phyloP scores from a whole-genome alignment of 495 filamentous ascomycete species.

The Staphylotrichum longicolle region DNA sequence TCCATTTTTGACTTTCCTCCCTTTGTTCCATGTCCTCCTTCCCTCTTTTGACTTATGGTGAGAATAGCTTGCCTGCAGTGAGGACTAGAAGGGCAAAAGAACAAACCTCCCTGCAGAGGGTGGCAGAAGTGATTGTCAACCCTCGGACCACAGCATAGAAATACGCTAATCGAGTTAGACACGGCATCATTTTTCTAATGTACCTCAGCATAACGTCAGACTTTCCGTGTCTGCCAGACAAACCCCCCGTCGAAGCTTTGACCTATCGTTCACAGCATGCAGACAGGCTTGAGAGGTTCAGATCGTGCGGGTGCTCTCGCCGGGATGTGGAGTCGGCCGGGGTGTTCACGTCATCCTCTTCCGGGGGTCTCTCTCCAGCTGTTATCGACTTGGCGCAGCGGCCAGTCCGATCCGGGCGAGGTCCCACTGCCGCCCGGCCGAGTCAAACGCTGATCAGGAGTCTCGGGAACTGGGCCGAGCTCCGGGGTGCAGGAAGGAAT shows the following conservation, averaged over 20 bases:
- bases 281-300: background rate
- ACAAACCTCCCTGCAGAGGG: too few species aligned
- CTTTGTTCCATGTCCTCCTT: too few species aligned
- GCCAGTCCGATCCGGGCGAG: constrained; percentile 27
- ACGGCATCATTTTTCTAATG: too few species aligned
- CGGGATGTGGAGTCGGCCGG: background rate
- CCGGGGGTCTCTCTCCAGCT: background rate
- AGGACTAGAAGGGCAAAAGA: too few species aligned
- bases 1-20: too few species aligned
- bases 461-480: constrained; percentile 33
- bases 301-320: background rate
- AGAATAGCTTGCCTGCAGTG: too few species aligned
- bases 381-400: constrained; percentile 18
- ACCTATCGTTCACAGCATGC: constrained; percentile 7
- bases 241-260: constrained; percentile 5
- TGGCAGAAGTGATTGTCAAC: too few species aligned
- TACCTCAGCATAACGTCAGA: background rate
- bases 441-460: constrained; percentile 37
- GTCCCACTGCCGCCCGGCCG: constrained; percentile 16
- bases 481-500: constrained; percentile 18
- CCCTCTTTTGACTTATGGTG: too few species aligned
- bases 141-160: too few species aligned
- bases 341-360: background rate
- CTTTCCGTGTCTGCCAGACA: too few species aligned
- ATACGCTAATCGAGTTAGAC: too few species aligned